Percentiles rank a stretch among this genome's conserved stretches.
Conservation (phyloP, 495 filamentous ascomycete genomes). For the Talaromyces ruber region DNA sequence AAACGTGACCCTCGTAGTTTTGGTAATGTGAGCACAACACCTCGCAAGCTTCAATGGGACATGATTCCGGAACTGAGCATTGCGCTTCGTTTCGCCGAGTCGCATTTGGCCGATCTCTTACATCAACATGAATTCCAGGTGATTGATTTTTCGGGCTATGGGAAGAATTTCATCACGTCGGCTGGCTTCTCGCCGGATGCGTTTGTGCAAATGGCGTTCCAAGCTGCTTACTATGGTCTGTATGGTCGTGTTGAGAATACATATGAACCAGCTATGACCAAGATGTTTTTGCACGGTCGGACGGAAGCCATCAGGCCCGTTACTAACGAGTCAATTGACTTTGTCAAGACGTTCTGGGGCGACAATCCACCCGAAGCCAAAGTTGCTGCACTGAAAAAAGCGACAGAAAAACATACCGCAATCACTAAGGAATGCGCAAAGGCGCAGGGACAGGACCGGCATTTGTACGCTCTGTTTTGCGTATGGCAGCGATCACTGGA, state of each 20-base stretch:
- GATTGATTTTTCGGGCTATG: slow-evolving; percentile 80
- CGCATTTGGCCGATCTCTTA: slow-evolving; percentile 86
- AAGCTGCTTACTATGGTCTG: slow-evolving; percentile 95
- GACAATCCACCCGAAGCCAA: slow-evolving; percentile 77
- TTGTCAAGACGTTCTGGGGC: slow-evolving; percentile 90
- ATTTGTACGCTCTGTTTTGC: slow-evolving; percentile 89
- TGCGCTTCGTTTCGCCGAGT: slow-evolving; percentile 91
- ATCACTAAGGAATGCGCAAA: slow-evolving; percentile 85
- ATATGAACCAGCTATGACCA: slow-evolving; percentile 98
- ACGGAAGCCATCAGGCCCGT: slow-evolving; percentile 91
- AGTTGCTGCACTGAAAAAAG: slow-evolving; percentile 73
- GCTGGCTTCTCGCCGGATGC: slow-evolving; percentile 96
- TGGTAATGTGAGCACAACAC: slow-evolving; percentile 88
- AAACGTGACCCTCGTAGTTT: slow-evolving; percentile 93
- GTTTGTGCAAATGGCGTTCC: slow-evolving; percentile 98
- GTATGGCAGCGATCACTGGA: slow-evolving; percentile 90
- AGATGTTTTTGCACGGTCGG: slow-evolving; percentile 82
- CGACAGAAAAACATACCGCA: slow-evolving; percentile 70
- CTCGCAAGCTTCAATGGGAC: slow-evolving; percentile 96
- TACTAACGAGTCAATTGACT: slow-evolving; percentile 70
- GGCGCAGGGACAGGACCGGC: slow-evolving; percentile 84
- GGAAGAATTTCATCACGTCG: slow-evolving; percentile 95
- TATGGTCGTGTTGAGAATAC: slow-evolving; percentile 91
- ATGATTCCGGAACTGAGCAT: slow-evolving; percentile 89
- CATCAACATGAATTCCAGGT: slow-evolving; percentile 95